Conservation (phyloP, 2,329 filamentous ascomycete genomes). For the Domatiomyces globalis region DNA sequence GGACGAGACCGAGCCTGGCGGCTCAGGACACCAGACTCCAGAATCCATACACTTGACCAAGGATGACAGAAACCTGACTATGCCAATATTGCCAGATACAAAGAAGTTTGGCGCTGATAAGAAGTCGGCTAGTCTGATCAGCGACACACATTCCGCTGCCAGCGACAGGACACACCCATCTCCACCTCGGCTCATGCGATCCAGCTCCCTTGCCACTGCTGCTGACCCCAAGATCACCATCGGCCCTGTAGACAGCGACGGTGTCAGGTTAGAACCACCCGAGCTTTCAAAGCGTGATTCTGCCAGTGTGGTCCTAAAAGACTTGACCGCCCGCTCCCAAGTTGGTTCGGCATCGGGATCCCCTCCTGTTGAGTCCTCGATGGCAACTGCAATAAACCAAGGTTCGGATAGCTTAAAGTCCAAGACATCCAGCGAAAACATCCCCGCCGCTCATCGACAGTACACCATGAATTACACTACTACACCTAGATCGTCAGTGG, state of each 20-base stretch:
- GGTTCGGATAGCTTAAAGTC: slow-evolving; percentile 37
- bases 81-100: slow-evolving; percentile 24
- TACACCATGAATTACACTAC: slow-evolving; percentile 6
- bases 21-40: slow-evolving; percentile 9
- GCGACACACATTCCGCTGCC: slow-evolving; percentile 14
- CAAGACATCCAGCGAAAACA: slow-evolving; percentile 28
- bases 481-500: background rate
- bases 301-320: slow-evolving; percentile 48
- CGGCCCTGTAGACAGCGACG: slow-evolving; percentile 52
- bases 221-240: slow-evolving; percentile 53
- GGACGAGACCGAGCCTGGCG: slow-evolving; percentile 17
- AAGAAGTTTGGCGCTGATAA: slow-evolving; percentile 16
- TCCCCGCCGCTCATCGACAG: slow-evolving; percentile 19
- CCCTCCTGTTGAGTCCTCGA: slow-evolving; percentile 25
- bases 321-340: slow-evolving; percentile 47
- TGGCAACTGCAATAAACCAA: slow-evolving; percentile 25
- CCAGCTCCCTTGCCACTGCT: slow-evolving; percentile 48
- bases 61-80: slow-evolving; percentile 24
- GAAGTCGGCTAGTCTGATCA: slow-evolving; percentile 12
- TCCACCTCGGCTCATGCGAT: slow-evolving; percentile 43
- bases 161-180: slow-evolving; percentile 25
- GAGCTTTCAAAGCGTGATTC: slow-evolving; percentile 37
- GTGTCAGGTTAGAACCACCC: slow-evolving; percentile 41
- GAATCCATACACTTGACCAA: slow-evolving; percentile 8
- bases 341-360: slow-evolving; percentile 34